phyloP scores from a whole-genome alignment of 2,329 filamentous ascomycete genomes.

The Penicillium hordei region DNA sequence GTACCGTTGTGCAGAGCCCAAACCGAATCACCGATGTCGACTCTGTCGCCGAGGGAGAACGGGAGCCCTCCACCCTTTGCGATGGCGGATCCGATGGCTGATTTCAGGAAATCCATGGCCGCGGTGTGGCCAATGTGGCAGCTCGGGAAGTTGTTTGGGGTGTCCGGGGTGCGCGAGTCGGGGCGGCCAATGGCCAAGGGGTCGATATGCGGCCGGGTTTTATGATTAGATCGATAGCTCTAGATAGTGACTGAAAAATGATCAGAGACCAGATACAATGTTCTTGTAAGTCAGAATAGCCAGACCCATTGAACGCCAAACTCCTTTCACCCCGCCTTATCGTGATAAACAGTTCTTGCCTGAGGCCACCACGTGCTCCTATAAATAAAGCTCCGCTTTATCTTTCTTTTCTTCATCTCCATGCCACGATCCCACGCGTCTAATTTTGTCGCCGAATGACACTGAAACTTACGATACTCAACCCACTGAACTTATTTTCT shows the following conservation, averaged over 20 bases:
- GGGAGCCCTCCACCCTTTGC: conserved; percentile 91
- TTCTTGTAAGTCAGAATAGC: neutral
- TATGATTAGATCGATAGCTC: no score
- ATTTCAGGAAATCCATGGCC: conserved; percentile 95
- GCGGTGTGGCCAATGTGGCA: conserved; percentile 8
- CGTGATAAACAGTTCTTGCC: conserved; percentile 11
- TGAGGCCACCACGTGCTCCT: neutral
- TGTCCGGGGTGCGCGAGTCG: neutral
- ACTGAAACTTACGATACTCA: neutral
- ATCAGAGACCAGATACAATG: neutral
- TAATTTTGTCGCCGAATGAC: neutral
- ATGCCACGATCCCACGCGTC: neutral
- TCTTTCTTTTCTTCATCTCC: conserved; percentile 1
- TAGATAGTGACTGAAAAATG: neutral
- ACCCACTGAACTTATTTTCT: neutral
- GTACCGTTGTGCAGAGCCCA: conserved; percentile 97
- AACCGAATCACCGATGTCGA: conserved; percentile 89
- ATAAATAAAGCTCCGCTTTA: conserved; percentile 5
- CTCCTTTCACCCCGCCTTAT: conserved; percentile 22
- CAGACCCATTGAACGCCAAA: neutral
- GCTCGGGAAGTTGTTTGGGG: conserved; percentile 10
- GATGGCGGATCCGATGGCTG: conserved; percentile 93
- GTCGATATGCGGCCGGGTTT: no score
- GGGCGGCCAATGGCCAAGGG: conserved; percentile 9
- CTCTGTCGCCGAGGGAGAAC: conserved; percentile 87